Evolutionary conservation across 2,329 filamentous ascomycete genomes (phyloP).

Genomic region (Ceratocystiopsis minuta): DNA sequence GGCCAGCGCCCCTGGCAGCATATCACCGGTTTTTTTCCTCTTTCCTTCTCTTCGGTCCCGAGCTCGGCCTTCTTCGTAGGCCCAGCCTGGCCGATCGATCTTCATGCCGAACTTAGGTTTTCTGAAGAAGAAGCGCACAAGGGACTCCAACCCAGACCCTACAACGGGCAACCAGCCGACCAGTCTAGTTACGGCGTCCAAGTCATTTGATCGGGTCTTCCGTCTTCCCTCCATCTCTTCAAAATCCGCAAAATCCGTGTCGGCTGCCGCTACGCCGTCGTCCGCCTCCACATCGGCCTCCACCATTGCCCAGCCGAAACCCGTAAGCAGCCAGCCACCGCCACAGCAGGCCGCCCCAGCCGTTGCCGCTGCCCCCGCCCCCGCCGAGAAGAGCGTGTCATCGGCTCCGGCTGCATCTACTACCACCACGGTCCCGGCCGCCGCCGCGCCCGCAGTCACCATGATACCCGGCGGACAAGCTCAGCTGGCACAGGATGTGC

Average conservation of each 20-base stretch:
- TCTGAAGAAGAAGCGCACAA: conserved; percentile 97
- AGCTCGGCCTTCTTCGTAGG: neutral
- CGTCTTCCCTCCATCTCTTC: conserved; percentile 1
- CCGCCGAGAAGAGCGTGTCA: neutral
- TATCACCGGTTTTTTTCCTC: too few relatives aligned
- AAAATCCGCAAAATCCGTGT: conserved; percentile 13
- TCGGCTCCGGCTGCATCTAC: conserved; percentile 2
- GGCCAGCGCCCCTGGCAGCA: too few relatives aligned
- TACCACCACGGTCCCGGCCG: conserved; percentile 2
- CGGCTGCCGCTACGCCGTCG: too few relatives aligned
- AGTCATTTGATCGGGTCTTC: conserved; percentile 28
- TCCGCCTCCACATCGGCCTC: too few relatives aligned
- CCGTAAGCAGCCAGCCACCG: too few relatives aligned
- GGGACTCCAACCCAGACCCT: conserved; percentile 62
- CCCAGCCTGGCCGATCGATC: conserved; percentile 3
- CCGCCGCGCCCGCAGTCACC: conserved; percentile 5
- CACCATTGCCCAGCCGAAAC: too few relatives aligned
- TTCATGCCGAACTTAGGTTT: conserved; percentile 88
- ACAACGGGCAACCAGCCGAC: conserved; percentile 47
- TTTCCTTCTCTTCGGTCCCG: neutral
- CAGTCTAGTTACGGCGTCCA: conserved; percentile 43
- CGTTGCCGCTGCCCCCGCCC: too few relatives aligned
- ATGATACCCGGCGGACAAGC: conserved; percentile 16
- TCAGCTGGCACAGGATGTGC: conserved; percentile 10
- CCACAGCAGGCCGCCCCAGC: too few relatives aligned